A percentile compares a stretch with the other conserved stretches of the same genome.
These are phyloP conservation scores for Ophiostoma sp. DNA, from an alignment of 2,329 filamentous ascomycete species.

Conservation along the genomic window DNA sequence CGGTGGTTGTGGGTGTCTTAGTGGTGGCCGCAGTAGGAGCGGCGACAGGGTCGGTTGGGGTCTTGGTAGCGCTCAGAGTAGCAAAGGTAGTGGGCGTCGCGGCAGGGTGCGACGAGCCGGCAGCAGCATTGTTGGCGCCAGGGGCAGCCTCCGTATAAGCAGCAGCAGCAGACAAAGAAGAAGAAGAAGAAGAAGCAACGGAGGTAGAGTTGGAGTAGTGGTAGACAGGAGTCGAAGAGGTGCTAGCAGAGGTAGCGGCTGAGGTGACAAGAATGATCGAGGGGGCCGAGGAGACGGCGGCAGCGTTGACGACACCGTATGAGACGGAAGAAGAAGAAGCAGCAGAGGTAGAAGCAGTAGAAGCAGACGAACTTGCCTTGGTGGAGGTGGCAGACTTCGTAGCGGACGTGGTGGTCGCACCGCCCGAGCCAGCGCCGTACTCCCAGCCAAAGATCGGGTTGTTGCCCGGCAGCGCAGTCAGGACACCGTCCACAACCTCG, in stretches of 20 bases:
- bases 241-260: not conserved
- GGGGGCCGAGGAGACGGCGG: not conserved
- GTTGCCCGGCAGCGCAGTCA: constrained; percentile 50
- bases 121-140: not conserved
- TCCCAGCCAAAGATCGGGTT: constrained; percentile 51
- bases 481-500: constrained; percentile 40
- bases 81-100: not conserved
- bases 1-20: not conserved
- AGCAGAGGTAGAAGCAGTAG: not conserved
- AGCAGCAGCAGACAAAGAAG: not conserved
- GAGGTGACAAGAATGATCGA: not conserved
- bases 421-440: constrained; percentile 33
- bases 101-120: not conserved
- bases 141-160: not conserved
- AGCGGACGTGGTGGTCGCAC: not conserved
- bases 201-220: constrained; percentile 1
- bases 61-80: not conserved
- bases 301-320: not conserved
- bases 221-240: not conserved
- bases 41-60: not conserved
- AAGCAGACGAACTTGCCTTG: not conserved
- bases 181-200: not conserved
- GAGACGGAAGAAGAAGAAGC: not conserved
- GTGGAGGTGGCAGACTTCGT: not conserved
- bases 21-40: not conserved